phyloP scores from a whole-genome alignment of 2,329 filamentous ascomycete genomes.

The Phaeosphaeriaceae sp. region DNA sequence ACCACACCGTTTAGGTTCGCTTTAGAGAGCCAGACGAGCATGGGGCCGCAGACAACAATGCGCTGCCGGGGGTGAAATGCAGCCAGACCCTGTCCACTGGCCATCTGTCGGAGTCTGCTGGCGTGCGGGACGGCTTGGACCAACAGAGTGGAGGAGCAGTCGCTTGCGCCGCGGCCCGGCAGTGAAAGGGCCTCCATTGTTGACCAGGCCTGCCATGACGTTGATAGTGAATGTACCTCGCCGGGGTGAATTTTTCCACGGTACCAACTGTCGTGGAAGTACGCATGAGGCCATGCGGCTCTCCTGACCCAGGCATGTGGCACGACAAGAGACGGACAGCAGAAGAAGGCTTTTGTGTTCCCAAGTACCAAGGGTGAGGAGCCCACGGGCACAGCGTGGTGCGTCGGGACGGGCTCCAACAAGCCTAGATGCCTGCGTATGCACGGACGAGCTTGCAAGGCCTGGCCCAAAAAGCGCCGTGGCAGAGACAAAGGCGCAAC shows the following conservation, averaged over 20 bases:
- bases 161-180: conserved; percentile 45
- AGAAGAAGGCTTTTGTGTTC: conserved; percentile 36
- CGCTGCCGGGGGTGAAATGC: conserved; percentile 39
- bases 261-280: conserved; percentile 8
- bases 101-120: conserved; percentile 45
- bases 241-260: conserved; percentile 5
- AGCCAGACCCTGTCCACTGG: conserved; percentile 44
- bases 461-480: conserved; percentile 41
- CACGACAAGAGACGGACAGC: conserved; percentile 37
- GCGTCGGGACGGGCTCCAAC: conserved; percentile 47
- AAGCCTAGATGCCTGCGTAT: conserved; percentile 24
- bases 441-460: conserved; percentile 35
- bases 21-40: conserved; percentile 38
- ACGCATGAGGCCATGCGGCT: conserved; percentile 36
- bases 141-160: conserved; percentile 45
- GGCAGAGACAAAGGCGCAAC: conserved; percentile 40
- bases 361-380: conserved; percentile 44
- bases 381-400: conserved; percentile 31
- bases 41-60: conserved; percentile 44
- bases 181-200: conserved; percentile 21
- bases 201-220: conserved; percentile 19
- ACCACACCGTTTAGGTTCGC: conserved; percentile 46
- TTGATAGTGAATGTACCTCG: conserved; percentile 12
- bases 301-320: conserved; percentile 42
- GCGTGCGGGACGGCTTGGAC: conserved; percentile 50